These are phyloP conservation scores for Fraxinus americana DNA, from an alignment of 257 asterid genomes.

Conservation along the genomic window DNA sequence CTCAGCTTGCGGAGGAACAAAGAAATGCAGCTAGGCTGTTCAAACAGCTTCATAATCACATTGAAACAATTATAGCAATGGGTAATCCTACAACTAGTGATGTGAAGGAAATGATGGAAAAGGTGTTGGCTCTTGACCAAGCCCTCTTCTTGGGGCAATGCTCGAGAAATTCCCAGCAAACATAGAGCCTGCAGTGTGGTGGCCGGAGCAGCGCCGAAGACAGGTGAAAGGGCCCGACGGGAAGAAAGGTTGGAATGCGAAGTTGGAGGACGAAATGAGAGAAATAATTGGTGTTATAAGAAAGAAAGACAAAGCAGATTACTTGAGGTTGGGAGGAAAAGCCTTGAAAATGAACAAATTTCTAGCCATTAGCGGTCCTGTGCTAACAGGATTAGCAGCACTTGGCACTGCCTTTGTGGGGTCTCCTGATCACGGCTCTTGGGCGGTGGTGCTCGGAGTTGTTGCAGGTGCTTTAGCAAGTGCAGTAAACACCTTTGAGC, in stretches of 20 bases:
- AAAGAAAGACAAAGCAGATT: conserved; percentile 38
- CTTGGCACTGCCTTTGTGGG: conserved; percentile 47
- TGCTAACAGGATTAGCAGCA: conserved; percentile 60
- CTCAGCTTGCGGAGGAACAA: too few species aligned
- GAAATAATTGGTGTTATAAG: conserved; percentile 18
- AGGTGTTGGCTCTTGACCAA: too few species aligned
- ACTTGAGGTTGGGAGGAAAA: conserved; percentile 36
- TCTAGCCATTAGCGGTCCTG: conserved; percentile 36
- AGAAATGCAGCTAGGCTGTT: too few species aligned
- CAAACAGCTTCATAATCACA: too few species aligned
- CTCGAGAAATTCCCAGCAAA: conserved; percentile 37
- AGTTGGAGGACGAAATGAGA: conserved; percentile 28
- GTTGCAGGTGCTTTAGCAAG: conserved; percentile 62
- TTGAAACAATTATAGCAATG: too few species aligned
- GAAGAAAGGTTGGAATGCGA: conserved; percentile 36
- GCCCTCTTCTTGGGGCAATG: conserved; percentile 48
- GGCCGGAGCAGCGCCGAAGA: too few species aligned
- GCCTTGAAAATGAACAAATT: conserved; percentile 41
- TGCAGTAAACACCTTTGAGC: conserved; percentile 41
- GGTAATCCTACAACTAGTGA: too few species aligned
- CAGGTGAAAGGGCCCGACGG: neutral
- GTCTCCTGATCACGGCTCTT: conserved; percentile 29
- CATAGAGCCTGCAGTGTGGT: too few species aligned
- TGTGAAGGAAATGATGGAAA: too few species aligned
- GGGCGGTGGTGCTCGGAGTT: conserved; percentile 49